Evolutionary conservation across 495 filamentous ascomycete species (phyloP), one percentile per base, ranked within the genome.

Genomic region (Aspergillus carlsbadensis): DNA sequence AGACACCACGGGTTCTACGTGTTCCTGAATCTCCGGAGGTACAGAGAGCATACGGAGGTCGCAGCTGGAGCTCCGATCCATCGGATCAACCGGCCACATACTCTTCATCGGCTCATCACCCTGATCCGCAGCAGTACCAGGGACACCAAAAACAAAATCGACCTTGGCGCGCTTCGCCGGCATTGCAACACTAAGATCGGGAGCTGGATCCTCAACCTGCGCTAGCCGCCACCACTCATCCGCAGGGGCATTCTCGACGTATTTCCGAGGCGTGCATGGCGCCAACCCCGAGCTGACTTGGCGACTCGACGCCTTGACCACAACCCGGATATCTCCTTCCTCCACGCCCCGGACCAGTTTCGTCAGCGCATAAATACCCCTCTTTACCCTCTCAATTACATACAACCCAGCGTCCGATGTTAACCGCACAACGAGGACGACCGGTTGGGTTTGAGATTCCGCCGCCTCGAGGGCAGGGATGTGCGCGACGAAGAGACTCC

Each of bases 331-430:
- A 57, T 74, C 66, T 17, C 66, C 70, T 60, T 73, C 73, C 45
- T 69, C 65, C 47, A 92, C 81, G 83, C 84, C 87, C 3, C 73
- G 65, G 0, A 79, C 86, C 46, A 96, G 73, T 59, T 84, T 87
- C 61, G 84, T 91, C 8, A 94, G 61, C 13, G 84, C 82, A 68
- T 89, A 95, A 10, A 91, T 74, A 0, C 83, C 82, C 42, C 69
- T 63, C 45, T 78, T 78, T 24, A 89, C 86, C n/a, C 81, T 72
- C 70, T 96, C 92, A 31, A 96, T 67, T 13, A 84, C 87, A 67
- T 87, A 92, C 5, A 89, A 59, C 7, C 76, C 77, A 20, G 77
- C 80, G 63, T 81, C 81, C 8, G 70, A 72, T 35, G 85, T 78
- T 20, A 84, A 74, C 45, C 84, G 77, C 26, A 86, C 88, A 39